phyloP scores from a whole-genome alignment of 805 yeast genomes.

The Metschnikowia bowlesiae region DNA sequence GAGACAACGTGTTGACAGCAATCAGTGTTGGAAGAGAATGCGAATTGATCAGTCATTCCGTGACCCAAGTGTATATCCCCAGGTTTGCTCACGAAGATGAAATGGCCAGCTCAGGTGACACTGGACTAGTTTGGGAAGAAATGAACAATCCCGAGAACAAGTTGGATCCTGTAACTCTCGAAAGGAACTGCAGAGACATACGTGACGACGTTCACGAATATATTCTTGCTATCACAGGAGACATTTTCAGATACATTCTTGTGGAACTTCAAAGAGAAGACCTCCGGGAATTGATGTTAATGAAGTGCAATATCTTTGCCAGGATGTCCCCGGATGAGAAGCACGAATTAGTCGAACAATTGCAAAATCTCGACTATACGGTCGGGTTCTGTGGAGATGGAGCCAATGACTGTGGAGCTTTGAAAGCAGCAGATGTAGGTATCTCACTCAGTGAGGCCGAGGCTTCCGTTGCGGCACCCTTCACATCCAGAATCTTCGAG shows the following conservation, averaged over 20 bases:
- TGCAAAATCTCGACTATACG: conserved; percentile 81
- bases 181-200: conserved; percentile 33
- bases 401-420: conserved; percentile 98
- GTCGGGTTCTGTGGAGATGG: conserved; percentile 99
- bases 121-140: conserved; percentile 62
- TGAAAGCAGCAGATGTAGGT: conserved; percentile 97
- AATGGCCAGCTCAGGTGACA: conserved; percentile 18
- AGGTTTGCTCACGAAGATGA: conserved; percentile 38
- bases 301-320: conserved; percentile 78
- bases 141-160: conserved; percentile 52
- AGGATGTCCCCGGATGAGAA: conserved; percentile 99
- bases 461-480: conserved; percentile 98
- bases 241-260: conserved; percentile 74
- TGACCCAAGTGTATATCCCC: conserved; percentile 49
- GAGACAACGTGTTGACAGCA: conserved; percentile 93
- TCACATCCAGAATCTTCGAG: conserved; percentile 85
- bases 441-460: conserved; percentile 95
- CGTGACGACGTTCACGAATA: conserved; percentile 36
- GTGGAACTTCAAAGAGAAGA: conserved; percentile 44
- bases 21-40: conserved; percentile 89
- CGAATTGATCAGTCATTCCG: conserved; percentile 49
- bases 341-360: conserved; percentile 86
- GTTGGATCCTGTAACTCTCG: conserved; percentile 62
- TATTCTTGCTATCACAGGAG: conserved; percentile 87
- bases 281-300: conserved; percentile 53